These are phyloP conservation scores for Pterula multifida DNA, from an alignment of 1,284 basidiomycete species.

Conservation along the genomic window DNA sequence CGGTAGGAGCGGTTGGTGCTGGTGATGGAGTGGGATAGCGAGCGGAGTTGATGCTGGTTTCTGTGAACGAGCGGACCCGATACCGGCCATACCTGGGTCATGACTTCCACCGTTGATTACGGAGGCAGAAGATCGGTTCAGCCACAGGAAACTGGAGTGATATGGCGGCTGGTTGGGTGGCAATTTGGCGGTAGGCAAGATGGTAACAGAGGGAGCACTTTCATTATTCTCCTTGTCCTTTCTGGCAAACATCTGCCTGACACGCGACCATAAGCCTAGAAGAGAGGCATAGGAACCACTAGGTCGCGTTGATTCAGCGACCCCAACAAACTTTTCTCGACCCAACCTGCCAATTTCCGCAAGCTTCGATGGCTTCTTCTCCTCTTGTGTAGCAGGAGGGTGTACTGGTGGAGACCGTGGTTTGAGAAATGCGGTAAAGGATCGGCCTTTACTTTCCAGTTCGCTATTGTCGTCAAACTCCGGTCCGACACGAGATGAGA, in stretches of 20 bases:
- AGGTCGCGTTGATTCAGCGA: slow-evolving; percentile 11
- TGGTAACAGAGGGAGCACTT: neutral
- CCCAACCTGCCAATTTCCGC: slow-evolving; percentile 28
- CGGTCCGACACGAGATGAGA: slow-evolving; percentile 4
- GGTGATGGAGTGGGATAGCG: neutral
- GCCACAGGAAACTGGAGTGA: neutral
- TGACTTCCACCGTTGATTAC: slow-evolving; percentile 8
- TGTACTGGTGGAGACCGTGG: slow-evolving; percentile 17
- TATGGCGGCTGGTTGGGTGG: neutral
- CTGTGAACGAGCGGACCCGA: neutral
- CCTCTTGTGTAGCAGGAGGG: slow-evolving; percentile 14
- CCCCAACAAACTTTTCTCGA: slow-evolving; percentile 16
- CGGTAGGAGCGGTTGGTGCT: slow-evolving; percentile 11
- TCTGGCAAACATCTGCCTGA: slow-evolving; percentile 10
- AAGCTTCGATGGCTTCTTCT: slow-evolving; percentile 29
- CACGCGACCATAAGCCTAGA: slow-evolving; percentile 21
- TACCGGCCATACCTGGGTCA: neutral
- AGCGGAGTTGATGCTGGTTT: neutral
- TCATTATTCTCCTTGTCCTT: neutral
- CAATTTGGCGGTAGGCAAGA: neutral
- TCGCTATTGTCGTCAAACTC: neutral
- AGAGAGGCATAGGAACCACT: slow-evolving; percentile 11
- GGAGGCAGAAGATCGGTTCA: slow-evolving; percentile 1
- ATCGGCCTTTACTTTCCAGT: slow-evolving; percentile 15
- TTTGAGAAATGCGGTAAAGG: slow-evolving; percentile 37